phyloP scores from a whole-genome alignment of 2,329 filamentous ascomycete genomes.

The Penicillium digitatum region DNA sequence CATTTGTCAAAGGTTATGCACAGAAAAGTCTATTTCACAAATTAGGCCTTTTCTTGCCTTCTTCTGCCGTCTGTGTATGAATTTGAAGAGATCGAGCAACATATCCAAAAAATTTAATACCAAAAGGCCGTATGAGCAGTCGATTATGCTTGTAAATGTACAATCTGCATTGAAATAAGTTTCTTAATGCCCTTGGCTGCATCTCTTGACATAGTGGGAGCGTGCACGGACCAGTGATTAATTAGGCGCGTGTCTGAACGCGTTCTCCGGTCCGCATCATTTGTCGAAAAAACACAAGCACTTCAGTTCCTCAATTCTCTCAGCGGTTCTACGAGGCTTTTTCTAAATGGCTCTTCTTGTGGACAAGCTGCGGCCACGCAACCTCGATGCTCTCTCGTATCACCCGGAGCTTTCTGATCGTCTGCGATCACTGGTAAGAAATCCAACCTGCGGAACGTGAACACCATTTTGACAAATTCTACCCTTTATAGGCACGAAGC shows the following conservation, averaged over 20 bases:
- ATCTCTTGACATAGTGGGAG: background rate
- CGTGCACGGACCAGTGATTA: conserved; percentile 39
- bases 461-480: conserved; percentile 6
- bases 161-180: background rate
- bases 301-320: background rate
- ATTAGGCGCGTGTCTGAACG: conserved; percentile 38
- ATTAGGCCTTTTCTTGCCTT: no score
- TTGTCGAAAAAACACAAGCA: conserved; percentile 8
- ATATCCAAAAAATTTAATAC: no score
- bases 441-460: background rate
- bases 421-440: conserved; percentile 71
- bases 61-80: no score
- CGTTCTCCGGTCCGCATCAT: conserved; percentile 26
- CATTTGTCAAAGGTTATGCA: background rate
- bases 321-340: background rate
- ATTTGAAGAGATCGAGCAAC: no score
- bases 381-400: conserved; percentile 65
- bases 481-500: conserved; percentile 69
- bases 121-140: no score
- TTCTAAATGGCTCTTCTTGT: conserved; percentile 59
- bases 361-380: conserved; percentile 57
- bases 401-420: conserved; percentile 84
- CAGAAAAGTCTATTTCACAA: background rate
- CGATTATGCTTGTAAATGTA: background rate
- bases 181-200: background rate